Evolutionary conservation across 2,329 filamentous ascomycete species (phyloP).

Genomic region (Dactylonectria macrodidyma): DNA sequence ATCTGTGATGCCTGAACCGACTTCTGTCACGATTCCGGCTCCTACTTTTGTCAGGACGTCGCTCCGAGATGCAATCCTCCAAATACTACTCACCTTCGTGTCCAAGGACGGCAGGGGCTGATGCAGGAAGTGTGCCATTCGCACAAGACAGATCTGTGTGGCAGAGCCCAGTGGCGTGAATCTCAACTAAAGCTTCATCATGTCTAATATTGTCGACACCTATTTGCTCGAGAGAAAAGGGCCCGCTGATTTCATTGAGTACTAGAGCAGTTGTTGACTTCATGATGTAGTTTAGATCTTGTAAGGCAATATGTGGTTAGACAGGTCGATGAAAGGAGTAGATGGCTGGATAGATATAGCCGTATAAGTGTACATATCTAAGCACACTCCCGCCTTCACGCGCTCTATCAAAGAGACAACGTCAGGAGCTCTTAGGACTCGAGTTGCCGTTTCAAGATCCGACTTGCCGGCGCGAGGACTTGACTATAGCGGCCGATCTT

Average conservation of each 20-base stretch:
- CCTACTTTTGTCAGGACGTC: background rate
- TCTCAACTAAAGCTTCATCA: constrained; percentile 24
- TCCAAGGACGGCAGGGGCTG: constrained; percentile 25
- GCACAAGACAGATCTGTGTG: constrained; percentile 25
- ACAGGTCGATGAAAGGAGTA: too few species aligned
- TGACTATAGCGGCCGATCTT: background rate
- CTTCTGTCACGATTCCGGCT: constrained; percentile 23
- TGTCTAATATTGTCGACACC: constrained; percentile 17
- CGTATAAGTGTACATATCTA: background rate
- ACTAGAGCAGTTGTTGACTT: constrained; percentile 23
- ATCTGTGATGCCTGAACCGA: constrained; percentile 20
- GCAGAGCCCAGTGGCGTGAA: constrained; percentile 23
- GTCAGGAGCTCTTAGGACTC: too few species aligned
- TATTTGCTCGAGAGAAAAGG: constrained; percentile 20
- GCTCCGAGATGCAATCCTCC: too few species aligned
- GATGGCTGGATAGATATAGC: background rate
- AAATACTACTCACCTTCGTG: constrained; percentile 9
- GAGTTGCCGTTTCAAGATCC: constrained; percentile 13
- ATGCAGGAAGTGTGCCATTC: constrained; percentile 20
- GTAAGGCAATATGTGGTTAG: background rate
- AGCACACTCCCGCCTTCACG: too few species aligned
- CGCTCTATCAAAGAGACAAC: too few species aligned
- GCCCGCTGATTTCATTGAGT: constrained; percentile 18
- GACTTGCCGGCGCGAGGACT: background rate
- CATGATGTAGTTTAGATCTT: constrained; percentile 2